Evolutionary conservation across 192 early-diverging fungal genomes (phyloP), one percentile per base, ranked within the genome.

Genomic region (Coemansia sp.): DNA sequence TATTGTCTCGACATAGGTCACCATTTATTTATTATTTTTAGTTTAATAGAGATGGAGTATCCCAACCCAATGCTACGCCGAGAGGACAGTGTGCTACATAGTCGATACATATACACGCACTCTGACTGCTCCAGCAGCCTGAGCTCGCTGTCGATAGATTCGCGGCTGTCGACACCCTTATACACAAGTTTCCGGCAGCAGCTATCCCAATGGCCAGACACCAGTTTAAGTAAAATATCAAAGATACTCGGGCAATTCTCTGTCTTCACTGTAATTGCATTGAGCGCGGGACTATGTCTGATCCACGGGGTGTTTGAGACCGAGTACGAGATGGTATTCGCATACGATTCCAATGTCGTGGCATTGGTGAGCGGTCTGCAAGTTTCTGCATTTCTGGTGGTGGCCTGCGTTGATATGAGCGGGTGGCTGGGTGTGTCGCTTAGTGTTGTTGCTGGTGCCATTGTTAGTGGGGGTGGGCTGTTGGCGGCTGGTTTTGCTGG

Each of bases 401-500:
- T 17, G 16, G 31, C 16, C 16, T n/a, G 16, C n/a, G 5, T 57
- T 51, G 27, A 13, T 36, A 0, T 17, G 42, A 36, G 19, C 6
- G 13, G 41, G 13, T 31, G 29, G 6, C 1, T 42, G 70, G 29
- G 17, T 54, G 3, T 4, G 1, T 45, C 51, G 1, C 29, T 21
- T 13, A 34, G 29, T 2, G 16, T 73, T 8, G 16, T 67, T 4
- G 35, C 45, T 3, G 71, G 77, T 2, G 67, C 71, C 1, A 17
- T 64, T 2, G 16, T 67, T 9, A 60, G 59, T 21, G 21, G 51
- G 13, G 71, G 77, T 16, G 77, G 77, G 4, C 24, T 79, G 34
- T 37, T 79, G 42, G 57, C 65, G 1, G 64, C 77, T 7, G 56
- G 68, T 29, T 89, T 85, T 69, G 69, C 85, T 1, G 82, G 69